Conservation (phyloP, 306 rosid genomes). For the Medicago lupulina region DNA sequence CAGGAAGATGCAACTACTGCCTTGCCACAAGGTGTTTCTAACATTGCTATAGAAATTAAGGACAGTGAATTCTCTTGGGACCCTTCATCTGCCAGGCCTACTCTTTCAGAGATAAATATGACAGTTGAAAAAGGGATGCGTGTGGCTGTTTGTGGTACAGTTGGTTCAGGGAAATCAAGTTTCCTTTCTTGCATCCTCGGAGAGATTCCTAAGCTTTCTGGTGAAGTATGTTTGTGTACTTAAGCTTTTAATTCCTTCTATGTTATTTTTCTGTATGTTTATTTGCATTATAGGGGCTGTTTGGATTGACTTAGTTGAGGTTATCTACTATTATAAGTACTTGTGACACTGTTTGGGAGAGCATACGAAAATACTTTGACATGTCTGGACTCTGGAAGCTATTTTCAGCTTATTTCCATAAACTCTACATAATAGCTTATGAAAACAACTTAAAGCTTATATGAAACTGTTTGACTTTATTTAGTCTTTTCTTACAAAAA, state of each 20-base stretch:
- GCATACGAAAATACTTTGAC: neutral
- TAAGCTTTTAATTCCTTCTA: slow-evolving; percentile 42
- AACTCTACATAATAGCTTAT: neutral
- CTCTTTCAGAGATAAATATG: slow-evolving; percentile 78
- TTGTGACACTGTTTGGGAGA: neutral
- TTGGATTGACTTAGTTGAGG: neutral
- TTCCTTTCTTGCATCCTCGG: slow-evolving; percentile 97
- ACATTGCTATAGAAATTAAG: slow-evolving; percentile 76
- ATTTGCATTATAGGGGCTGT: slow-evolving; percentile 4
- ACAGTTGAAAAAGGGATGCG: slow-evolving; percentile 88
- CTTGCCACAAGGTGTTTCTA: slow-evolving; percentile 76
- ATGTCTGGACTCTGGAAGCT: neutral
- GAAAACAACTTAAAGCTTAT: neutral
- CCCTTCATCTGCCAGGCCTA: slow-evolving; percentile 75
- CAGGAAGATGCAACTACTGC: slow-evolving; percentile 86
- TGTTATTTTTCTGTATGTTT: slow-evolving; percentile 21
- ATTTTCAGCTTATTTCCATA: neutral
- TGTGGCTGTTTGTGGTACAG: slow-evolving; percentile 96
- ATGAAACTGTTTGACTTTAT: neutral
- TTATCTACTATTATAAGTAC: neutral
- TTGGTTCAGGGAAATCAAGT: slow-evolving; percentile 97
- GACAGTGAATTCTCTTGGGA: slow-evolving; percentile 89
- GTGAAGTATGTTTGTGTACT: slow-evolving; percentile 78
- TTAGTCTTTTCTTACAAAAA: slow-evolving; percentile 5
- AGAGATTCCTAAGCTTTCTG: slow-evolving; percentile 87